Base-by-base conservation (phyloP, 1,139 yeast genomes). In the Pneumocystis oryctolagi region DNA sequence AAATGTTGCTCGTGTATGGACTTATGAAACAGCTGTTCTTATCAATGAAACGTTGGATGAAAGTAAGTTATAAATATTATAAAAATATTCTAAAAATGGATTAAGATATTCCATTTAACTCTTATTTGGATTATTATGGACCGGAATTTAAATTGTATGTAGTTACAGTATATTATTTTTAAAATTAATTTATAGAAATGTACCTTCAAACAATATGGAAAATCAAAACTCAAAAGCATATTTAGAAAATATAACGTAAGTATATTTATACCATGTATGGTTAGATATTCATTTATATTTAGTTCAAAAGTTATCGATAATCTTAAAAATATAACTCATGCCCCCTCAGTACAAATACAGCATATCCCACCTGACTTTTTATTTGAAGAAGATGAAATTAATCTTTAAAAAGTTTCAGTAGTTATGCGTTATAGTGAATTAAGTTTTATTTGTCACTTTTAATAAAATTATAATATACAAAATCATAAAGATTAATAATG, bases 1-100 rank as follows among this genome's bases (percentile, higher is more conserved):
- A 73, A 86, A 86, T 71, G 94, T 86, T 60, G 87, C 92, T 25
- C 78, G 92, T 70, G 82, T 89, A 16, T 86, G 94, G 94, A 82
- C 89, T 58, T 85, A 79, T 70, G 94, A 86, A 73, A 81, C 89
- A 2, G 92, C 92, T 14, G 75, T 86, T 64, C 76, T 85, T 68
- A 42, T 32, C 18, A 62, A 42, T 30, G 63, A 60, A 60, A 57
- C 60, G 6, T 40, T 62, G 9, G 64, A 61, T 53, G 60, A 61
- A 59, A 53, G 62, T 60, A 59, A 34, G 59, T 25, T 14, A n/a
- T 16, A 47, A 47, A 47, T 47, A 47, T 47, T 47, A 14, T 31
- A 39, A 16, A 60, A 85, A 85, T 72, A 82, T 84, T 69, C 84
- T 82, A 63, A 71, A 82, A 20, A 74, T 85, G 67, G 88, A 86